Base-by-base conservation (phyloP, 805 yeast species). In the Starmerella riodocensis region DNA sequence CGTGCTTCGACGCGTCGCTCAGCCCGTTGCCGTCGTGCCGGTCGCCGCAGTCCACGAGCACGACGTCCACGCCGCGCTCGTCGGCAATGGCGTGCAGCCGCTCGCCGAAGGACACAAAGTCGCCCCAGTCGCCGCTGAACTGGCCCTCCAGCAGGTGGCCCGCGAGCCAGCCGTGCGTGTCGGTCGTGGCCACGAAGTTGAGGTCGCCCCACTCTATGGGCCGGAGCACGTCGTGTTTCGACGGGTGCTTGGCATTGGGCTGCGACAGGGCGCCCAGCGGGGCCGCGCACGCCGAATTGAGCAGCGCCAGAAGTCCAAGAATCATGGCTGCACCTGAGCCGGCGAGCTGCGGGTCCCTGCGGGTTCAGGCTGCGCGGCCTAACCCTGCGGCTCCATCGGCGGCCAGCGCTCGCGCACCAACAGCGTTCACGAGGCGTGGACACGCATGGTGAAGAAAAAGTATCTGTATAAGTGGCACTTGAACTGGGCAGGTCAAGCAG, bases 141-240 rank as follows among this genome's bases (percentile, higher is more conserved):
- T 48, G 37, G 22, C 70, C 66, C 57, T 86, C 96, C 48, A 76
- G 75, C 29, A 73, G 51, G 61, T 88, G 98, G 0, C 96, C 96
- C 4, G 88, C 76, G 47, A 79, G 73, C 98, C 98, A 91, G 24
- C 67, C 96, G 58, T 91, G 98, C 2, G 96, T 88, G 53, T 91
- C 98, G 0, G 98, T 91, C 1, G 97, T 86, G 53, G 88, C 97
- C 20, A 88, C 53, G 51, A 91, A 82, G 61, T 91, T 88, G 34
- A 91, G 41, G 40, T 76, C 72, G 0, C 86, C 85, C 70, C 85
- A 67, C 9, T 58, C 53, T 23, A 85, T 52, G n/a, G 71, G 70
- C 37, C 91, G 60, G 29, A 71, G 53, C 5, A 53, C 29, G 37
- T 46, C 50, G 17, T 31, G 13, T 21, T 22, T 16, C 13, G 21